These are phyloP conservation scores for Pisolithus orientalis DNA, from an alignment of 768 basidiomycete species.

Conservation along the genomic window DNA sequence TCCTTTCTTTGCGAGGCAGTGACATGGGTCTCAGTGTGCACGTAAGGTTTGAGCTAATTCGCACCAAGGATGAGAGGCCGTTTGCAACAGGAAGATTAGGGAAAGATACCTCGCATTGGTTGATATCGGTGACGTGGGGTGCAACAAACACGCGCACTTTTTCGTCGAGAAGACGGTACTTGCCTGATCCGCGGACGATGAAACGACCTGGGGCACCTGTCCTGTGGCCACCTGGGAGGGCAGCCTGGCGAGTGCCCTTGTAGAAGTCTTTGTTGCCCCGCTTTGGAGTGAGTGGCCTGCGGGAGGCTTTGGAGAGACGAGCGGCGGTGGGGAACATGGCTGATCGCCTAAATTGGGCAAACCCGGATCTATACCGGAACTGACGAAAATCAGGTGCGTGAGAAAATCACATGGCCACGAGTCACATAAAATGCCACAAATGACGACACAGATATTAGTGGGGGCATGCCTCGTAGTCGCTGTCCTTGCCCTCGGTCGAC, in stretches of 20 bases:
- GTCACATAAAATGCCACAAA: too few species aligned
- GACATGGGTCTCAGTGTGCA: conserved; percentile 19
- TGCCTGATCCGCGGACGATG: conserved; percentile 67
- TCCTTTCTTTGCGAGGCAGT: conserved; percentile 18
- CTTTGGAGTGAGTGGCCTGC: conserved; percentile 78
- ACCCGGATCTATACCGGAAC: too few species aligned
- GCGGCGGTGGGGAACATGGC: conserved; percentile 63
- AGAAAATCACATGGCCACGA: too few species aligned
- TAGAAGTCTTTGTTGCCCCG: conserved; percentile 94
- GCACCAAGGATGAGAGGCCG: neutral
- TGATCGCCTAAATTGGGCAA: too few species aligned
- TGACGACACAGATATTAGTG: too few species aligned
- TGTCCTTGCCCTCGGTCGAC: too few species aligned
- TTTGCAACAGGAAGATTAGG: neutral
- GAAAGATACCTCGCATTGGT: conserved; percentile 46
- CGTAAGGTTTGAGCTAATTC: conserved; percentile 22
- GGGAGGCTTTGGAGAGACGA: conserved; percentile 77
- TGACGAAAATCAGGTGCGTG: too few species aligned
- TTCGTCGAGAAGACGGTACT: conserved; percentile 77
- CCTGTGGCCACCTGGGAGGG: conserved; percentile 75
- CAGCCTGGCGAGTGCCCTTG: conserved; percentile 87
- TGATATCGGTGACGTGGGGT: conserved; percentile 62
- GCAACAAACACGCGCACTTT: conserved; percentile 81
- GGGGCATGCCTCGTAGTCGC: too few species aligned
- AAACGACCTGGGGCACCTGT: conserved; percentile 89